Evolutionary conservation across 2,329 filamentous ascomycete genomes (phyloP), one percentile per base, ranked within the genome.

Genomic region (Sclerotinia trifoliorum): DNA sequence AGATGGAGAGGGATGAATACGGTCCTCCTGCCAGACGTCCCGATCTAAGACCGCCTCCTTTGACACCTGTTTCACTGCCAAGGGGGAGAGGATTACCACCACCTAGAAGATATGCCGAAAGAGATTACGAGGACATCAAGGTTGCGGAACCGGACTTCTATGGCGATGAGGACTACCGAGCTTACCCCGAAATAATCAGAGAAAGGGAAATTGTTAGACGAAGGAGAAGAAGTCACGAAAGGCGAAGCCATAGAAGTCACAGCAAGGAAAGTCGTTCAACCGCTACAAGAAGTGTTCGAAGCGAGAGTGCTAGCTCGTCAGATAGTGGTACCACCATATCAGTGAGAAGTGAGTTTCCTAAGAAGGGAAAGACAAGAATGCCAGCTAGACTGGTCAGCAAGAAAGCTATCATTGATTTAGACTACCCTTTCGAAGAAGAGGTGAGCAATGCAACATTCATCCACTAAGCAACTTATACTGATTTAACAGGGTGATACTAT

Each of bases 311-410:
- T 15, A 80, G 80, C 54, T 84, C 81, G 69, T 80, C 82, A 74
- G 83, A 80, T 66, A 76, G 76, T 64, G 74, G 72, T 70, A 82
- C 67, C 79, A 68, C 61, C 11, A 57, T 82, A 26, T 85, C 83
- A 13, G 78, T 83, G n/a, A 83, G 81, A 75, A 86, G 81, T 78
- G 85, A 88, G 68, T 92, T 91, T 72, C 90, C 90, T 13, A 91
- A 91, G 80, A 93, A 90, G 78, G 94, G 94, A 74, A 96, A 94
- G 84, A 97, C 94, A 19, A 88, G 91, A 74, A 93, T 97, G 78
- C 94, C 94, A 0, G 88, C 87, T 69, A 86, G 90, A 68, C 83
- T 97, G 69, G 92, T 96, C 19, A 91, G 91, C 72, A 90, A 91
- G 77, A 85, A 89, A 70, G 94, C 92, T 1, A 85, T 97, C 46